Evolutionary conservation across 1,139 yeast species (phyloP), one percentile per base, ranked within the genome.

Genomic region (Yamadazyma aaseri): DNA sequence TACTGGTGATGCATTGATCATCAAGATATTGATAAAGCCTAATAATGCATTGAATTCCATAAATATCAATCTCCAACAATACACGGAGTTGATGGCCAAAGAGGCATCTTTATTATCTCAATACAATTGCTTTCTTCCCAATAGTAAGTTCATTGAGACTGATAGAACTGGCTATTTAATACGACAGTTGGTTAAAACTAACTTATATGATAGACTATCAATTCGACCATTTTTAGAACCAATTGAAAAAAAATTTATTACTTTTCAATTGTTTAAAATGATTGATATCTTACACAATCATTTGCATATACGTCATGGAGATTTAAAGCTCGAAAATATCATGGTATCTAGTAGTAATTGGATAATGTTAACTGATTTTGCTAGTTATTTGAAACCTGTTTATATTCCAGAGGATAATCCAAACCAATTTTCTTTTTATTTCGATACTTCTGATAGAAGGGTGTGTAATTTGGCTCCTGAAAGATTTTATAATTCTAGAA

Each of bases 381-480:
- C 96, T 3, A 71, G 79, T 2, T 77, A 76, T 54, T 53, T 51
- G 7, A 94, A 94, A 56, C 99, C 99, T 0, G 81, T 79, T 0
- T 81, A 71, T 49, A 62, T 94, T 18, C 97, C 97, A 0, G 96
- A 86, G 46, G 95, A 89, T 48, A 92, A 94, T 51, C 97, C 97
- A 0, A 86, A 92, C n/a, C 92, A 85, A 46, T 92, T 85, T 50
- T 80, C 95, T 1, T 92, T 90, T 53, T 94, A 81, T 56, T 94
- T 89, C 55, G 97, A 92, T 59, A 85, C 92, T 3, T 85, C 95
- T 2, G 87, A 79, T 51, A 67, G 97, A 45, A 70, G 96, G 49
- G 76, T 81, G 3, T 92, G 98, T 58, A 92, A 90, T 55, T 60
- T 94, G 33, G 97, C 98, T 0, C 98, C 99, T 0, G 99, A 94